Base-by-base conservation (phyloP, 345 rosid species). In the Salix udensis region DNA sequence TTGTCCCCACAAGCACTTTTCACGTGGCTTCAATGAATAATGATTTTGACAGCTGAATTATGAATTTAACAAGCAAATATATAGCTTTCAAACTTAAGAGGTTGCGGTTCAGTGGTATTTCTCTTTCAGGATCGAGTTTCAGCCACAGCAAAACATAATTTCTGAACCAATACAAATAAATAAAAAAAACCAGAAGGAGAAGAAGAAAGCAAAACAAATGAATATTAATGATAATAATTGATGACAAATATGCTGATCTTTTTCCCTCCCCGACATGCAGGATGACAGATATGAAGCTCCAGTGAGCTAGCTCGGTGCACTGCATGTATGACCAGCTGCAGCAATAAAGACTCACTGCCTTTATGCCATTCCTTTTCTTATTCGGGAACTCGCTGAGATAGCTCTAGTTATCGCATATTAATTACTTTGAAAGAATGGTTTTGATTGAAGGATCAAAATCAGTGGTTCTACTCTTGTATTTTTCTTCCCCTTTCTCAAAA, bases 211-310 rank as follows among this genome's bases (percentile, higher is more conserved):
- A 40, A 50, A 16, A 15, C 7, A 48, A 50, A 50, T 1, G 16
- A 50, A 16, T 15, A 48, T 4, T 12, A 46, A 15, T 2, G 16
- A 48, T 16, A 65, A 26, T 8, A 9, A 15, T 8, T 36, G 21
- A 53, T 6, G 44, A 19, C 36, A 73, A 72, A 55, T 9, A 24
- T 55, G 62, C 46, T 74, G 40, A n/a, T 68, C 9, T 52, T 34
- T 64, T 66, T 67, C 40, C 40, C 39, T 13, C 10, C 52, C 39
- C 28, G 15, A 72, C 24, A 23, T 66, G 73, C 88, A 88, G 95
- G 89, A 78, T 85, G 91, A 87, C 83, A 75, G 87, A 86, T 84
- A 58, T 84, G 83, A 85, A 83, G 87, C 74, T 84, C 65, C 77
- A 68, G 37, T 74, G 70, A 79, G 34, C 50, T 24, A 10, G 23